A percentile compares a stretch with the other conserved stretches of the same genome.
Conservation (phyloP, 2,329 filamentous ascomycete genomes). For the Pseudocercospora crystallina region DNA sequence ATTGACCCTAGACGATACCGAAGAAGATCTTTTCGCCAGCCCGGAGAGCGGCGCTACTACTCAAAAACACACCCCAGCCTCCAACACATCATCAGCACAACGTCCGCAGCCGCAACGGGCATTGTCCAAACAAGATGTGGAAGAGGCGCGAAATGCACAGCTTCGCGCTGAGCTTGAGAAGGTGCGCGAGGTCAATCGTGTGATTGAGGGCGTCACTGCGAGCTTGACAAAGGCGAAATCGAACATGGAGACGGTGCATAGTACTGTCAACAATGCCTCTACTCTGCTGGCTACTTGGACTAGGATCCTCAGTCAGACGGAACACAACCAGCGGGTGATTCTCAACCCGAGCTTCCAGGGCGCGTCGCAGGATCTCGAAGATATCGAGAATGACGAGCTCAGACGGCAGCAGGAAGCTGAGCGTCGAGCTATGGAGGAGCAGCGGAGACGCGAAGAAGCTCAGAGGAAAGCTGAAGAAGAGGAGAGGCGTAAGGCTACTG, state of each 20-base stretch:
- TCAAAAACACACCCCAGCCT: constrained; percentile 30
- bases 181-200: constrained; percentile 81
- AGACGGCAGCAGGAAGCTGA: constrained; percentile 75
- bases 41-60: constrained; percentile 44
- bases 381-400: constrained; percentile 77
- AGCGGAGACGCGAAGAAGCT: constrained; percentile 66
- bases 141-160: constrained; percentile 69
- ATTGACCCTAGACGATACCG: constrained; percentile 52
- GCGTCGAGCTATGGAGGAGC: constrained; percentile 73
- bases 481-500: constrained; percentile 56
- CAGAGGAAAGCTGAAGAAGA: constrained; percentile 55
- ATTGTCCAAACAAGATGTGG: constrained; percentile 38
- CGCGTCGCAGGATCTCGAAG: constrained; percentile 79
- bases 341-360: constrained; percentile 88
- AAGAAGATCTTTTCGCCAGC: constrained; percentile 60
- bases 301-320: constrained; percentile 90
- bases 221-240: constrained; percentile 70
- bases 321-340: constrained; percentile 92
- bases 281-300: constrained; percentile 94
- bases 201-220: constrained; percentile 75
- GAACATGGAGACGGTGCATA: constrained; percentile 82
- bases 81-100: constrained; percentile 35
- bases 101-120: constrained; percentile 43
- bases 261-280: constrained; percentile 83
- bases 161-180: constrained; percentile 78